phyloP scores from a whole-genome alignment of 2,329 filamentous ascomycete species.

The Aureobasidium lini region DNA sequence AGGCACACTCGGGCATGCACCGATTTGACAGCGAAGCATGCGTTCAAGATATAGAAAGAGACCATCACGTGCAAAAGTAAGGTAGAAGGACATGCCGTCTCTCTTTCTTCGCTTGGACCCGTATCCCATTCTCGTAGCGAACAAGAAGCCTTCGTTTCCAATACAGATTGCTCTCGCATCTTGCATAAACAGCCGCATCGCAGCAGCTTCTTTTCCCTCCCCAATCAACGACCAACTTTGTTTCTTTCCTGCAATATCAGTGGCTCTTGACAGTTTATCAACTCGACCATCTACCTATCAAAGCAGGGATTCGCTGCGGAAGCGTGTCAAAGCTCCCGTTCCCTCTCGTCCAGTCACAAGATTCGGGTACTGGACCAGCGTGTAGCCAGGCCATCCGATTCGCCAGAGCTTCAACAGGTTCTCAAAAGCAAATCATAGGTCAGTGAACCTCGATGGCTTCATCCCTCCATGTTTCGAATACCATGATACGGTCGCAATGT shows the following conservation, averaged over 20 bases:
- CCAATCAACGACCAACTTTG: background rate
- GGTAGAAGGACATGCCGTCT: too few relatives aligned
- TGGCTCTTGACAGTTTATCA: background rate
- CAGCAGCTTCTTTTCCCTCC: background rate
- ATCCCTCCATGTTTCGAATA: background rate
- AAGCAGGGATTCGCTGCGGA: background rate
- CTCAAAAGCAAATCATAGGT: conserved; percentile 5
- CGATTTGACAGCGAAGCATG: conserved; percentile 5
- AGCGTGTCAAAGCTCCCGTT: conserved; percentile 7
- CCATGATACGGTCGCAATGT: background rate
- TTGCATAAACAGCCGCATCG: background rate
- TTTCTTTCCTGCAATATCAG: background rate
- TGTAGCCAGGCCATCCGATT: conserved; percentile 11
- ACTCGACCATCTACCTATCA: background rate
- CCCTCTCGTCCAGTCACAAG: background rate
- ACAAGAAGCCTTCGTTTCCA: background rate
- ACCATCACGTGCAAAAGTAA: background rate
- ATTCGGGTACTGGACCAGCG: conserved; percentile 7
- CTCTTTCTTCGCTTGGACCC: too few relatives aligned
- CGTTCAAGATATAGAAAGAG: background rate
- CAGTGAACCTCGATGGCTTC: background rate
- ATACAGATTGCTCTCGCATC: background rate
- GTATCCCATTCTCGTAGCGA: background rate
- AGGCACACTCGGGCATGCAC: background rate
- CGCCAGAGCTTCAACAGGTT: background rate